Evolutionary conservation across 2,329 filamentous ascomycete genomes (phyloP).

Genomic region (Orbilia ellipsospora): DNA sequence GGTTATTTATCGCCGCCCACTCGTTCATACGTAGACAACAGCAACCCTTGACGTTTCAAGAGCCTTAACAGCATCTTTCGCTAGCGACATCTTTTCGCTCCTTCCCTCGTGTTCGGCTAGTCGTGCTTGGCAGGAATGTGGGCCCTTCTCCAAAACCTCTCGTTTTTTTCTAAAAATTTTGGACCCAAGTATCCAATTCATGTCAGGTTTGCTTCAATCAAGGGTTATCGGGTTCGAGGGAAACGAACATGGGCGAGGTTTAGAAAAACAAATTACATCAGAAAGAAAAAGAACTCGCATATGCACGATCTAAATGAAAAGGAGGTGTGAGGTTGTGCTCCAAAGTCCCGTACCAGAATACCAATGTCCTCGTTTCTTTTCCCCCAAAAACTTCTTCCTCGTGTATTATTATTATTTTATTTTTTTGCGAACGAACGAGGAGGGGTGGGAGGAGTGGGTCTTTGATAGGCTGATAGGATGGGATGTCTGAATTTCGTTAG

Average conservation of each 20-base stretch:
- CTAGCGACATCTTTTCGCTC: neutral
- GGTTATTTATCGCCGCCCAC: conserved; percentile 6
- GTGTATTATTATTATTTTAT: neutral
- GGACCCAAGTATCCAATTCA: no score
- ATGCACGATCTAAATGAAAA: conserved; percentile 43
- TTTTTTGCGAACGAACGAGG: neutral
- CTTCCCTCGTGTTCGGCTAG: conserved; percentile 43
- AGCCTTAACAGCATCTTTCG: no score
- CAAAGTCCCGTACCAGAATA: no score
- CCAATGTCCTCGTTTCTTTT: neutral
- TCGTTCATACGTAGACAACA: neutral
- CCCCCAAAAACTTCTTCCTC: conserved; percentile 5
- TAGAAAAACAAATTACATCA: conserved; percentile 6
- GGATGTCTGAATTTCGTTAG: conserved; percentile 53
- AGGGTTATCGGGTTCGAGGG: conserved; percentile 7
- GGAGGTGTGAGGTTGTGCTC: conserved; percentile 10
- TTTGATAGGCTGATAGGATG: conserved; percentile 52
- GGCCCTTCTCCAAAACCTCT: conserved; percentile 7
- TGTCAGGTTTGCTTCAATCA: conserved; percentile 15
- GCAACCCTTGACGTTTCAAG: conserved; percentile 13
- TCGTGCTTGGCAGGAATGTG: conserved; percentile 44
- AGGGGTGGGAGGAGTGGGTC: conserved; percentile 16
- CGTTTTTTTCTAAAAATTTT: neutral
- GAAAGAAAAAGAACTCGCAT: conserved; percentile 35
- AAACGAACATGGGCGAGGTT: neutral